A percentile compares a stretch with the other conserved stretches of the same genome.
Conservation (phyloP, 2,329 filamentous ascomycete species). For the Curvularia eragrostidis region DNA sequence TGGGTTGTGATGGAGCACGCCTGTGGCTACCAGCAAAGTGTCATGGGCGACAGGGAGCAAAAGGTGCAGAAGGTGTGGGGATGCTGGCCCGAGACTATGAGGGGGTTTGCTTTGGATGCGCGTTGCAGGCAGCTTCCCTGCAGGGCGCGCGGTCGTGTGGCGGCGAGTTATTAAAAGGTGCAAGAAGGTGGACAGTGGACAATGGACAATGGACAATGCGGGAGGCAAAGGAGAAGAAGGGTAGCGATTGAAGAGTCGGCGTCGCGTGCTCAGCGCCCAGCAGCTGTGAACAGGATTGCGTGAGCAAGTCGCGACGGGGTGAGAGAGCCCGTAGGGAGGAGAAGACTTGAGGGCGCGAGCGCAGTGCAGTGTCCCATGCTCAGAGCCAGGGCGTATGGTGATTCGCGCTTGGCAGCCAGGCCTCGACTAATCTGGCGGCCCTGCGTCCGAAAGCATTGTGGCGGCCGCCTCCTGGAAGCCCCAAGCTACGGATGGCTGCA, state of each 20-base stretch:
- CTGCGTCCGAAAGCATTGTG: slow-evolving; percentile 12
- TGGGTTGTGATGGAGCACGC: slow-evolving; percentile 16
- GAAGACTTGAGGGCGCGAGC: slow-evolving; percentile 20
- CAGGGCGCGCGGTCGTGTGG: slow-evolving; percentile 19
- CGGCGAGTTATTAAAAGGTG: slow-evolving; percentile 25
- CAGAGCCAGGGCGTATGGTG: slow-evolving; percentile 26
- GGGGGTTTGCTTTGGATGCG: slow-evolving; percentile 36
- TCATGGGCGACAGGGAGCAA: slow-evolving; percentile 21
- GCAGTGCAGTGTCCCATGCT: slow-evolving; percentile 14
- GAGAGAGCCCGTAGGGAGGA: slow-evolving; percentile 29
- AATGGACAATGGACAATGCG: slow-evolving; percentile 6
- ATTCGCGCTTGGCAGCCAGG: slow-evolving; percentile 37
- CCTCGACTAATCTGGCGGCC: slow-evolving; percentile 23
- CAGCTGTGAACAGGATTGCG: slow-evolving; percentile 25
- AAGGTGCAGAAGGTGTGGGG: slow-evolving; percentile 25
- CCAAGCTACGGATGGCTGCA: slow-evolving; percentile 1
- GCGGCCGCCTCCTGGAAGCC: slow-evolving; percentile 10
- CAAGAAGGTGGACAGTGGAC: slow-evolving; percentile 20
- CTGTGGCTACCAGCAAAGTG: slow-evolving; percentile 18
- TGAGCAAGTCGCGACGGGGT: slow-evolving; percentile 28
- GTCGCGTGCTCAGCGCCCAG: slow-evolving; percentile 28
- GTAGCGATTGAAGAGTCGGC: slow-evolving; percentile 26
- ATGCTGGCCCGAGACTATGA: slow-evolving; percentile 24
- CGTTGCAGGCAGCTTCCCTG: slow-evolving; percentile 37
- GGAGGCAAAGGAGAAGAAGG: slow-evolving; percentile 32